Conservation (phyloP, 805 yeast species). For the Kodamaea lidongshanica region DNA sequence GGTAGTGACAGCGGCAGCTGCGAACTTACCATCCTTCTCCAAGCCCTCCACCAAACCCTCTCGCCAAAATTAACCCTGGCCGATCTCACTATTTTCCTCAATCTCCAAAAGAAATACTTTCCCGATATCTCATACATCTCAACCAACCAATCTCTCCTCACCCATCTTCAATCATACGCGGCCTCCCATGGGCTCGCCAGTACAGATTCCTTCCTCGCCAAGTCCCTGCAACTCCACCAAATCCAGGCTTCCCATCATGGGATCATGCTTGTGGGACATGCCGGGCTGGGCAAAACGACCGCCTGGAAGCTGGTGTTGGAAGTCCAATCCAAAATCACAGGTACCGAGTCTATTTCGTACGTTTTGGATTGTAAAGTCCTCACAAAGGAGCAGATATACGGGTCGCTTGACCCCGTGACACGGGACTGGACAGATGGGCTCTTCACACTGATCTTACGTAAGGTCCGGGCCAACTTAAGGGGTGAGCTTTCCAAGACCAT, state of each 20-base stretch:
- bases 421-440: slow-evolving; percentile 93
- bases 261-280: slow-evolving; percentile 67
- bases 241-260: slow-evolving; percentile 67
- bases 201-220: too few species aligned
- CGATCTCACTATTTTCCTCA: slow-evolving; percentile 44
- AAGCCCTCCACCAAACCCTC: slow-evolving; percentile 55
- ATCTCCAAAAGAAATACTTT: slow-evolving; percentile 20
- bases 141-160: slow-evolving; percentile 20
- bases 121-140: slow-evolving; percentile 15
- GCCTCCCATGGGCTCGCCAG: too few species aligned
- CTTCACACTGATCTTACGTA: slow-evolving; percentile 61
- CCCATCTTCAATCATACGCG: too few species aligned
- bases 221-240: slow-evolving; percentile 56
- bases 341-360: slow-evolving; percentile 32
- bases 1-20: slow-evolving; percentile 2
- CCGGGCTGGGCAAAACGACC: slow-evolving; percentile 71
- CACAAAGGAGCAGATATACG: slow-evolving; percentile 60
- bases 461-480: slow-evolving; percentile 46
- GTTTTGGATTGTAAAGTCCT: slow-evolving; percentile 72
- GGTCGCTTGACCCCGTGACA: slow-evolving; percentile 65
- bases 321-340: slow-evolving; percentile 30
- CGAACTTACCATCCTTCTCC: slow-evolving; percentile 35
- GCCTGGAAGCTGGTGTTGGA: slow-evolving; percentile 45
- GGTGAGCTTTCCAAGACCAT: slow-evolving; percentile 52
- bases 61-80: slow-evolving; percentile 56